These are phyloP conservation scores for Taphrina confusa DNA, from an alignment of 1,139 yeast species.

Conservation along the genomic window DNA sequence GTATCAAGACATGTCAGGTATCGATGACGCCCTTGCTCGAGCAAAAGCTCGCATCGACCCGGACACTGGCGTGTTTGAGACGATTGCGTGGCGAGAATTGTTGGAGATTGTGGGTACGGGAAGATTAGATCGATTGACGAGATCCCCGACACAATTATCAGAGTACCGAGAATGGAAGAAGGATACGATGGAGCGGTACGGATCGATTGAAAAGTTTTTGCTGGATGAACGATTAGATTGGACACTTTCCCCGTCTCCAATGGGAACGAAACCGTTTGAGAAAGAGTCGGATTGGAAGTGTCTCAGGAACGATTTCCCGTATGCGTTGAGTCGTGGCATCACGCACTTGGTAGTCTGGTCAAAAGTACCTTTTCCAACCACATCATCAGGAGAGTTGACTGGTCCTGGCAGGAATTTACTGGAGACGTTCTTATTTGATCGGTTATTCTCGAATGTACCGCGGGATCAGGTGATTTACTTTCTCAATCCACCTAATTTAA, in stretches of 20 bases:
- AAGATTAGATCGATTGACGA: constrained; percentile 42
- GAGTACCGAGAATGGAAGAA: constrained; percentile 46
- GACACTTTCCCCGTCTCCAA: constrained; percentile 39
- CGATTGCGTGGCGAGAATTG: constrained; percentile 18
- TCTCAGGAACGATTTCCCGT: constrained; percentile 50
- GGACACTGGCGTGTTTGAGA: constrained; percentile 6
- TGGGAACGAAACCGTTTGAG: constrained; percentile 39
- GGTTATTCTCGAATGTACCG: not conserved
- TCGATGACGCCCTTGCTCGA: not conserved
- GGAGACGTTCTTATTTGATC: constrained; percentile 5
- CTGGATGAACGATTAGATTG: constrained; percentile 45
- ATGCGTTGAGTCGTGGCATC: constrained; percentile 48
- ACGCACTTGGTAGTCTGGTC: constrained; percentile 51
- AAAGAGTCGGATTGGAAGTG: constrained; percentile 46
- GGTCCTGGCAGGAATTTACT: not conserved
- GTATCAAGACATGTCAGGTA: no score
- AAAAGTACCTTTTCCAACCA: constrained; percentile 43
- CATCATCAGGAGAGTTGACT: constrained; percentile 2
- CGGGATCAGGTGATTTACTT: constrained; percentile 20
- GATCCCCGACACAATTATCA: constrained; percentile 47
- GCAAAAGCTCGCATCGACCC: constrained; percentile 25
- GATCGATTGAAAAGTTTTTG: constrained; percentile 46
- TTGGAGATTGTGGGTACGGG: not conserved
- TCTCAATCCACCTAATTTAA: constrained; percentile 22
- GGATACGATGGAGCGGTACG: constrained; percentile 41